These are phyloP conservation scores for Hypoxylon rickii DNA, from an alignment of 495 filamentous ascomycete genomes.

Conservation along the genomic window DNA sequence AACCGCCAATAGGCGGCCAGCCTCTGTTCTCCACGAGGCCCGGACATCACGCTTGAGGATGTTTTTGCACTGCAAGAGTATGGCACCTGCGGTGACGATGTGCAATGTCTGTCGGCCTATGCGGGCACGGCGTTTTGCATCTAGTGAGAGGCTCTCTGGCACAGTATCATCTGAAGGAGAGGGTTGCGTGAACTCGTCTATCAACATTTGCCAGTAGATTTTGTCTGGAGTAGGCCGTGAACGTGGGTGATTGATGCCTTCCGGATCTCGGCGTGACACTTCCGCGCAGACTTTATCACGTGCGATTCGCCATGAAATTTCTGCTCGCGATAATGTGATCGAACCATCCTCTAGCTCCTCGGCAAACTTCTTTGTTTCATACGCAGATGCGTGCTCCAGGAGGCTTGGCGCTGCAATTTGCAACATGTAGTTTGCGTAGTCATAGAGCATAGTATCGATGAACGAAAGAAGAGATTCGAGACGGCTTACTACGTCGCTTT, in stretches of 20 bases:
- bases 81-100: constrained; percentile 77
- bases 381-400: constrained; percentile 76
- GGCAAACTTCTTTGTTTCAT: constrained; percentile 79
- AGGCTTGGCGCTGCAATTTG: constrained; percentile 79
- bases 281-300: constrained; percentile 72
- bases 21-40: constrained; percentile 85
- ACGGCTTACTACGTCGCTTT: constrained; percentile 82
- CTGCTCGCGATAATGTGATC: constrained; percentile 64
- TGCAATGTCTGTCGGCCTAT: constrained; percentile 71
- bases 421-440: constrained; percentile 93
- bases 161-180: constrained; percentile 58
- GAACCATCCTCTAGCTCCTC: constrained; percentile 65
- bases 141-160: constrained; percentile 86
- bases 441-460: constrained; percentile 89
- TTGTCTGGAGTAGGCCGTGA: constrained; percentile 65
- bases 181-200: constrained; percentile 58
- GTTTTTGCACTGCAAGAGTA: constrained; percentile 92
- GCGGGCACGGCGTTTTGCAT: constrained; percentile 68
- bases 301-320: constrained; percentile 73
- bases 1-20: constrained; percentile 69
- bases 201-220: constrained; percentile 79
- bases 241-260: constrained; percentile 60
- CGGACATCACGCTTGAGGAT: constrained; percentile 91
- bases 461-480: constrained; percentile 81
- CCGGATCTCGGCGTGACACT: constrained; percentile 71